phyloP scores from a whole-genome alignment of 164 flowering plant species.

The Annona cherimola region DNA sequence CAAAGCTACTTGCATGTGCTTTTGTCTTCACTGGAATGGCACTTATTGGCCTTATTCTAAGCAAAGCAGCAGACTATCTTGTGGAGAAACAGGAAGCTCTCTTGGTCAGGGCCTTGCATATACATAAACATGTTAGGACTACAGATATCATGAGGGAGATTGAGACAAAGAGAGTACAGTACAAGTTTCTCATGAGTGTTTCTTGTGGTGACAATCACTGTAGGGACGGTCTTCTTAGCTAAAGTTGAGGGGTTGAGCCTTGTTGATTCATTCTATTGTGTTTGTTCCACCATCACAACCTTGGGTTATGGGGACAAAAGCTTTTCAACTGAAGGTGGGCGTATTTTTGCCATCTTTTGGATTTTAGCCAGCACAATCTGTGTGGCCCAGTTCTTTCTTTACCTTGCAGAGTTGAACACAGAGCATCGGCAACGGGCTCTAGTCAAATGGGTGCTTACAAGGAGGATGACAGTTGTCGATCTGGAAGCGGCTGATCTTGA shows the following conservation, averaged over 20 bases:
- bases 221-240: conserved; percentile 48
- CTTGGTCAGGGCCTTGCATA: conserved; percentile 46
- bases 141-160: conserved; percentile 42
- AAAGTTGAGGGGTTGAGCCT: conserved; percentile 40
- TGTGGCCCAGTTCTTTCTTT: conserved; percentile 65
- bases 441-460: conserved; percentile 57
- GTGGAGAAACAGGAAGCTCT: conserved; percentile 64
- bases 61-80: conserved; percentile 71
- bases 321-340: conserved; percentile 69
- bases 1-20: conserved; percentile 66
- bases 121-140: conserved; percentile 23
- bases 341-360: conserved; percentile 78
- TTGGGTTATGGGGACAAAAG: conserved; percentile 85
- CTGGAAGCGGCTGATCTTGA: conserved; percentile 87
- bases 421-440: conserved; percentile 44
- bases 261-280: conserved; percentile 76
- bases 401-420: conserved; percentile 54
- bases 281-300: conserved; percentile 77
- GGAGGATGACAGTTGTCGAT: conserved; percentile 44
- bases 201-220: conserved; percentile 38
- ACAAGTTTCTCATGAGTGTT: conserved; percentile 32
- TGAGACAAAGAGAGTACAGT: conserved; percentile 41
- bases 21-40: conserved; percentile 82
- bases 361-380: conserved; percentile 66
- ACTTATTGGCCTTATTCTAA: conserved; percentile 52